Conservation (phyloP, 2,329 filamentous ascomycete species). For the Clonostachys rhizophaga region DNA sequence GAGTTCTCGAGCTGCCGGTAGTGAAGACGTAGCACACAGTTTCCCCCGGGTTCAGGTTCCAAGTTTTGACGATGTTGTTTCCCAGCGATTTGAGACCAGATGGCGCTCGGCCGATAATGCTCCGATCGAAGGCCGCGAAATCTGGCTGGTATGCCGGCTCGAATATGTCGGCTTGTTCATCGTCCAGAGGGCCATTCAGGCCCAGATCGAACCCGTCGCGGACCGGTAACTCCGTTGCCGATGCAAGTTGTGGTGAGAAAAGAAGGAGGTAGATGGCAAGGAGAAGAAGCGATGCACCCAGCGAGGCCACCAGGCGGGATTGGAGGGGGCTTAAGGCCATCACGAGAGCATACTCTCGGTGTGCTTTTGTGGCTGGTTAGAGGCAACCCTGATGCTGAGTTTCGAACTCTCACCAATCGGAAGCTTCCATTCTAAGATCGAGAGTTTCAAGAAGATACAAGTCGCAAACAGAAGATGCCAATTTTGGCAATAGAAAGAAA, state of each 20-base stretch:
- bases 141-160: slow-evolving; percentile 49
- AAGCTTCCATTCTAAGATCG: no score
- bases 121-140: slow-evolving; percentile 56
- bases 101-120: slow-evolving; percentile 58
- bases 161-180: slow-evolving; percentile 5
- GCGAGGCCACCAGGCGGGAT: slow-evolving; percentile 65
- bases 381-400: not conserved
- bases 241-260: slow-evolving; percentile 53
- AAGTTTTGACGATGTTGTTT: slow-evolving; percentile 60
- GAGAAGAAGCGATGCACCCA: slow-evolving; percentile 55
- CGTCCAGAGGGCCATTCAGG: slow-evolving; percentile 7
- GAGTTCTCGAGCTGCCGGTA: slow-evolving; percentile 15
- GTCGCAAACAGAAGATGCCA: no score
- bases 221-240: slow-evolving; percentile 48
- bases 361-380: slow-evolving; percentile 7
- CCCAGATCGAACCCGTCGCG: not conserved
- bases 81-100: slow-evolving; percentile 40
- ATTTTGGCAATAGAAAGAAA: no score
- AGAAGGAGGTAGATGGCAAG: slow-evolving; percentile 57
- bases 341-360: slow-evolving; percentile 34
- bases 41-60: slow-evolving; percentile 58
- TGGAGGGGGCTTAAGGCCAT: slow-evolving; percentile 66
- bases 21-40: slow-evolving; percentile 40
- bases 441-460: no score
- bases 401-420: no score